Base-by-base conservation (phyloP, 2,329 filamentous ascomycete species). In the Torrubiella hemipterigena region DNA sequence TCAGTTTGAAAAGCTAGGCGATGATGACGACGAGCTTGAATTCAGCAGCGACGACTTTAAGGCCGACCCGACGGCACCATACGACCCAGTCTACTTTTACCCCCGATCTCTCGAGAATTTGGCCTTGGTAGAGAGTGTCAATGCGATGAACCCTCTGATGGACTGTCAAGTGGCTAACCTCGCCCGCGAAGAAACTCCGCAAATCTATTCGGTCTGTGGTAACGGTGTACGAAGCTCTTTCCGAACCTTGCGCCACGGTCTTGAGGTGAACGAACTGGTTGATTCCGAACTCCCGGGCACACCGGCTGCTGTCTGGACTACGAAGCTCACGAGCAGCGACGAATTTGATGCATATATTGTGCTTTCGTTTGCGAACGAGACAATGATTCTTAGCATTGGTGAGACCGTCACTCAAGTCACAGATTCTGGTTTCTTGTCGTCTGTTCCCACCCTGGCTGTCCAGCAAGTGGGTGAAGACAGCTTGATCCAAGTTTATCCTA, bases 361-460 rank as follows among this genome's bases (percentile, higher is more conserved):
- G n/a, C 67, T 99, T 5, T 93, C 86, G 3, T 91, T 94, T 48
- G 77, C 79, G 23, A 93, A 93, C 44, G 81, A 77, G 18, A 98
- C 91, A 0, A 66, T 96, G 10, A 87, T 96, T 2, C 65, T 98
- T 12, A 93, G 86, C 47, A 95, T 98, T 41, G 91, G 89, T 4
- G 91, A 98, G 51, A 94, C 87, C 2, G 91, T 98, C 0, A 87
- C 95, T 52, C 86, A 96, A 56, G 86, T 95, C 4, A 86, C 78
- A 7, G 86, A 96, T 49, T 93, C 87, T 8, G 86, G 89, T 0
- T 95, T 99, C 49, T 62, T 96, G 8, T 82, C 84, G 1, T 81
- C 81, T 9, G 86, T 91, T 7, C 79, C 87, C 3, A 98, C 93
- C 0, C 63, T 98, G 12, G 87, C 87, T 6, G 85, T 94, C 5